Percentiles rank a stretch among this genome's conserved stretches.
Evolutionary conservation across 176 grass and related monocot species (phyloP).

Genomic region (Avena sativa): DNA sequence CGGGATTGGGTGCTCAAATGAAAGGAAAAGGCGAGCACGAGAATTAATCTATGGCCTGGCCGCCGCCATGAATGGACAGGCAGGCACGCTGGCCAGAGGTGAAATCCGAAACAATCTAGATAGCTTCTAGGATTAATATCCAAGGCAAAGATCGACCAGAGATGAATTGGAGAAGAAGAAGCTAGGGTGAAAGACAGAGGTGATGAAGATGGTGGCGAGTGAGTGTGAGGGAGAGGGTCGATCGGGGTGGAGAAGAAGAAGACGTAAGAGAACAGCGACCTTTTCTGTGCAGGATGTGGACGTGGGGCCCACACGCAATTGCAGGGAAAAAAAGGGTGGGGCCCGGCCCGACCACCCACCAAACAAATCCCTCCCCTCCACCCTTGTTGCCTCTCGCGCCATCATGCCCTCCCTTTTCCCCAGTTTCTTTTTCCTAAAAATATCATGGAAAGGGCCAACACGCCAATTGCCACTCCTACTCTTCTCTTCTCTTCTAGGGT

Average conservation of each 20-base stretch:
- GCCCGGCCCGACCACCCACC: slow-evolving; percentile 42
- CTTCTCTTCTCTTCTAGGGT: neutral
- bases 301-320: slow-evolving; percentile 37
- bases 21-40: neutral
- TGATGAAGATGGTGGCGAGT: neutral
- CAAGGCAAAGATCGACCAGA: neutral
- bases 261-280: slow-evolving; percentile 67
- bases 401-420: slow-evolving; percentile 38
- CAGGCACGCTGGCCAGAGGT: neutral
- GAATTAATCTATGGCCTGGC: slow-evolving; percentile 28
- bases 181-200: slow-evolving; percentile 33
- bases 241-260: slow-evolving; percentile 9
- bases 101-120: neutral
- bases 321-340: neutral
- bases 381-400: slow-evolving; percentile 49
- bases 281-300: slow-evolving; percentile 11
- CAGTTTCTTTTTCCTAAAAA: neutral
- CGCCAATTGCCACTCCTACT: neutral
- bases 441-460: neutral
- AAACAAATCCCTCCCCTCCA: slow-evolving; percentile 57
- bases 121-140: neutral
- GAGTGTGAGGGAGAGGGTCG: neutral
- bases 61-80: slow-evolving; percentile 32
- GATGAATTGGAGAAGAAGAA: neutral
- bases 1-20: slow-evolving; percentile 35